phyloP scores from a whole-genome alignment of 768 basidiomycete genomes.

The Lyophyllum atratum region DNA sequence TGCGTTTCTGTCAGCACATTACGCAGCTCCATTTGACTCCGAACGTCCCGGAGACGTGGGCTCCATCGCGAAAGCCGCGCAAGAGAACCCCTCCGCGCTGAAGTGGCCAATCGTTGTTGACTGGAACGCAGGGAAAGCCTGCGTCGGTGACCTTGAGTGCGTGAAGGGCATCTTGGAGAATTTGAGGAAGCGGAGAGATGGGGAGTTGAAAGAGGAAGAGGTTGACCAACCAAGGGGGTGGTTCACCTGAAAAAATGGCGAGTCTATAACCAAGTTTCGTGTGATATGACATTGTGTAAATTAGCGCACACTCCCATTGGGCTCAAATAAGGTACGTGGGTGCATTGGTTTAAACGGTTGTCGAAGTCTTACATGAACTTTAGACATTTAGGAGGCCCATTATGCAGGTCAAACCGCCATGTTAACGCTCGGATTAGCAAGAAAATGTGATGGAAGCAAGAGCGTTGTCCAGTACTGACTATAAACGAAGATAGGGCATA shows the following conservation, averaged over 20 bases:
- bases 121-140: slow-evolving; percentile 67
- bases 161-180: slow-evolving; percentile 69
- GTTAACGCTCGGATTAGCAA: no score
- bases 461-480: no score
- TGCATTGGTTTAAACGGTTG: background rate
- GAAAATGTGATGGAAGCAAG: no score
- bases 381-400: background rate
- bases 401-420: no score
- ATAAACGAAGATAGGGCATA: no score
- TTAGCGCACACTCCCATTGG: background rate
- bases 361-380: background rate
- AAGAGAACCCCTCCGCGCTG: slow-evolving; percentile 57
- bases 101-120: slow-evolving; percentile 85
- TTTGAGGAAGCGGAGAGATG: slow-evolving; percentile 66
- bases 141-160: slow-evolving; percentile 67
- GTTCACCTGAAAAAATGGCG: slow-evolving; percentile 38
- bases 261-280: background rate
- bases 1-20: slow-evolving; percentile 66
- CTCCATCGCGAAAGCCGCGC: slow-evolving; percentile 50
- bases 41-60: slow-evolving; percentile 40
- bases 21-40: slow-evolving; percentile 41
- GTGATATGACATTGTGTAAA: background rate
- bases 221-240: slow-evolving; percentile 54
- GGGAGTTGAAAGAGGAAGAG: slow-evolving; percentile 51
- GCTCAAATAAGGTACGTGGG: background rate